Evolutionary conservation across 768 basidiomycete genomes (phyloP), one percentile per base, ranked within the genome.

Genomic region (Tricholoma flavovirens): DNA sequence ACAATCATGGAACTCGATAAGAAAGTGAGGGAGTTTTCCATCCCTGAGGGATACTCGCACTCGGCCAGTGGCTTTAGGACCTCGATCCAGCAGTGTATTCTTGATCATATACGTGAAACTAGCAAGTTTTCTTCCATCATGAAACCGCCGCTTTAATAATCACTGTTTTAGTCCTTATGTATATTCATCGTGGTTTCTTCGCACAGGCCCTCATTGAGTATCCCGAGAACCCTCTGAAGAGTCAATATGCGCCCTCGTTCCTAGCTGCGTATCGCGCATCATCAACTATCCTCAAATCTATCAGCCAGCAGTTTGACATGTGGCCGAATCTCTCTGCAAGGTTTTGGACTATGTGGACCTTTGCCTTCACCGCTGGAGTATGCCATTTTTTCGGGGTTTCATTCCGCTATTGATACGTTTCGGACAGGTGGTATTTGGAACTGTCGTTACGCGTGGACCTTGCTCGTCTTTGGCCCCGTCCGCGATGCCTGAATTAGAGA

Each of bases 381-480:
- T 52, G 76, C 63, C 38, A n/a, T 19, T 14, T 26, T 6, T 40
- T 52, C 9, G 5, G 5, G 5, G 24, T 26, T 26, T 26, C 5
- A 26, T 26, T 5, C 24, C 5, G n/a, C 2, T 26, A 5, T 26
- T 26, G 24, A 26, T 29, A 10, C 15, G 29, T 29, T 5, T 45
- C 14, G 15, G 5, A 11, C 56, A 90, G 88, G 78, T 89, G 9
- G 84, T 91, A 14, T 87, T 91, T 62, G 90, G 88, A 4, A 86
- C 86, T 4, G 84, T 92, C 19, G 89, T 87, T 2, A 88, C 86
- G 3, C 80, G 86, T 24, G 83, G 85, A 3, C 89, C 90, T 3
- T 73, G 79, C 6, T 88, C 84, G 1, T 81, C 85, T 0, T 66
- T 91, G 11, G 90, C 89, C 0, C 69, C 76, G 8, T 75, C 79